Evolutionary conservation across 1,139 yeast genomes (phyloP).

Genomic region (Hyphopichia wangnamkhiaoensis): DNA sequence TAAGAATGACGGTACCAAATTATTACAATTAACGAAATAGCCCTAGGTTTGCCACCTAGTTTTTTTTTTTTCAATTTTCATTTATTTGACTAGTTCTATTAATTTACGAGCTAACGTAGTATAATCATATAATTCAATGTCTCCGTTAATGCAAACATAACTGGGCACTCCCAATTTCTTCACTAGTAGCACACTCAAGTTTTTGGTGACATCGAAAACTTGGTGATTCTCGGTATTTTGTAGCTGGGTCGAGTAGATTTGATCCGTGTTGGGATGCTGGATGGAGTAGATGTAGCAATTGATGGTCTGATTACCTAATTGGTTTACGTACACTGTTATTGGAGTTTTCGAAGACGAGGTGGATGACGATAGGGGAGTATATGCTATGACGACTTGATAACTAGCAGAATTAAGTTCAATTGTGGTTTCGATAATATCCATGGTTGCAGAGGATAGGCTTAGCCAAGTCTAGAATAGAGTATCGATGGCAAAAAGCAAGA

Average conservation of each 20-base stretch:
- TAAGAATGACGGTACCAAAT: no score
- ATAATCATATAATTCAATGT: background rate
- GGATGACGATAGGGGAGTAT: no score
- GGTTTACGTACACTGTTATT: conserved; percentile 17
- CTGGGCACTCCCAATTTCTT: conserved; percentile 17
- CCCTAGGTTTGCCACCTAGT: no score
- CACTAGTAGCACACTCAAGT: conserved; percentile 13
- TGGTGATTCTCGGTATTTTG: conserved; percentile 10
- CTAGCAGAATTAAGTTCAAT: background rate
- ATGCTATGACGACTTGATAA: background rate
- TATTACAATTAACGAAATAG: no score
- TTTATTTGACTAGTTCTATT: background rate
- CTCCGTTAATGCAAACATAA: conserved; percentile 18
- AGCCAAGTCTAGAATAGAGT: no score
- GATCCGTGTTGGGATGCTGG: conserved; percentile 4
- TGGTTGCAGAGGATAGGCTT: no score
- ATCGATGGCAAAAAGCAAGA: no score
- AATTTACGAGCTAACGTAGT: background rate
- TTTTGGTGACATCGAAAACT: conserved; percentile 9
- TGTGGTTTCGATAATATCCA: background rate
- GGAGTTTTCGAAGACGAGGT: conserved; percentile 9
- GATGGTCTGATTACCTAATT: conserved; percentile 11
- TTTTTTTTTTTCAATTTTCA: no score
- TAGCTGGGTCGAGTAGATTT: conserved; percentile 14
- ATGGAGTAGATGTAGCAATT: conserved; percentile 21